Evolutionary conservation across 2,329 filamentous ascomycete genomes (phyloP).

Genomic region (Pseudogymnoascus sp.): DNA sequence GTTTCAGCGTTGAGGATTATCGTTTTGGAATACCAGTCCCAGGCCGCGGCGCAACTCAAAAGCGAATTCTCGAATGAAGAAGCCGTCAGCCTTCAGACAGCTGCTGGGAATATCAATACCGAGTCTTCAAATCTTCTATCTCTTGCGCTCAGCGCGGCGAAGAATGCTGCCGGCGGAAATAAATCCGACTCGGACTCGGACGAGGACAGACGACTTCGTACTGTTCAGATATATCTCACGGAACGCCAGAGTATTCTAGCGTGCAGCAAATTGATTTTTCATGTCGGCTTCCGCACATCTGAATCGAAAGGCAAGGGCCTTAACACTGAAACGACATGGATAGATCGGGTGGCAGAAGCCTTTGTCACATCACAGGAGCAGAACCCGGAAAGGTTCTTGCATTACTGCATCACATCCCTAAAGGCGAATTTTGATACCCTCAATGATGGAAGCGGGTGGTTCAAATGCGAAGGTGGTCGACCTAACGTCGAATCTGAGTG

Average conservation of each 20-base stretch:
- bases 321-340: constrained; percentile 8
- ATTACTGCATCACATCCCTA: constrained; percentile 38
- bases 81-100: constrained; percentile 64
- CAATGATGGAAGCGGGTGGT: constrained; percentile 36
- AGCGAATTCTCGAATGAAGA: constrained; percentile 70
- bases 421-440: constrained; percentile 40
- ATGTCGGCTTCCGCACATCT: constrained; percentile 25
- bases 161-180: constrained; percentile 25
- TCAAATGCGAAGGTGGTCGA: constrained; percentile 34
- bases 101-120: constrained; percentile 55
- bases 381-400: constrained; percentile 15
- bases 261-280: constrained; percentile 42
- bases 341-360: constrained; percentile 11
- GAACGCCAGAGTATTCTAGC: constrained; percentile 63
- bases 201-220: constrained; percentile 53
- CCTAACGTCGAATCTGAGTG: constrained; percentile 51
- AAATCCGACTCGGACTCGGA: constrained; percentile 56
- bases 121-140: constrained; percentile 49
- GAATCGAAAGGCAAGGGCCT: constrained; percentile 12
- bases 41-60: constrained; percentile 63
- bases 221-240: constrained; percentile 62
- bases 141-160: constrained; percentile 26
- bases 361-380: constrained; percentile 11
- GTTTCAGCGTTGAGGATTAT: constrained; percentile 71
- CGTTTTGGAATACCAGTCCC: constrained; percentile 74